Evolutionary conservation across 2,329 filamentous ascomycete species (phyloP).

Genomic region (Talaromyces funiculosus): DNA sequence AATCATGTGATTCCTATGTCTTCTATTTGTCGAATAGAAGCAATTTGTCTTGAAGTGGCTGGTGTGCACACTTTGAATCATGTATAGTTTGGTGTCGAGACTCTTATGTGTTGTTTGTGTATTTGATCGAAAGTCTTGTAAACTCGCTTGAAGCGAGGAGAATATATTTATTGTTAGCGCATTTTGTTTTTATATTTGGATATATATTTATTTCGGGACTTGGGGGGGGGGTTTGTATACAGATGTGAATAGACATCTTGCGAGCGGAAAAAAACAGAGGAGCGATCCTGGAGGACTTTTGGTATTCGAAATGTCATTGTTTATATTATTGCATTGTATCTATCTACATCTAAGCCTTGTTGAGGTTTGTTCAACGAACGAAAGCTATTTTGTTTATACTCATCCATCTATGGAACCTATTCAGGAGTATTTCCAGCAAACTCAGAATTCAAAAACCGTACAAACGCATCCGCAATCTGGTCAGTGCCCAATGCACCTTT

Average conservation of each 20-base stretch:
- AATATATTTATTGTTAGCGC: background rate
- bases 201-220: background rate
- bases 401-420: background rate
- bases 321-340: background rate
- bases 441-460: slow-evolving; percentile 42
- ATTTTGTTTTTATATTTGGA: background rate
- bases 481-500: slow-evolving; percentile 28
- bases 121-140: background rate
- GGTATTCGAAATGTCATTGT: background rate
- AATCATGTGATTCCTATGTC: background rate
- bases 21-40: background rate
- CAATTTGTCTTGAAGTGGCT: background rate
- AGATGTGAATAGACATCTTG: slow-evolving; percentile 2
- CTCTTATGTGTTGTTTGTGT: background rate
- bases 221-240: background rate
- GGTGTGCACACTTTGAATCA: slow-evolving; percentile 5
- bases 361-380: too few species aligned
- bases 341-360: background rate
- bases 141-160: background rate
- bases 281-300: slow-evolving; percentile 14
- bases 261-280: slow-evolving; percentile 4
- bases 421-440: slow-evolving; percentile 29
- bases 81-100: slow-evolving; percentile 7
- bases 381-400: background rate
- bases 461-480: slow-evolving; percentile 41